Evolutionary conservation across 2,329 filamentous ascomycete genomes (phyloP), one percentile per base, ranked within the genome.

Genomic region (Xylariaceae sp.): DNA sequence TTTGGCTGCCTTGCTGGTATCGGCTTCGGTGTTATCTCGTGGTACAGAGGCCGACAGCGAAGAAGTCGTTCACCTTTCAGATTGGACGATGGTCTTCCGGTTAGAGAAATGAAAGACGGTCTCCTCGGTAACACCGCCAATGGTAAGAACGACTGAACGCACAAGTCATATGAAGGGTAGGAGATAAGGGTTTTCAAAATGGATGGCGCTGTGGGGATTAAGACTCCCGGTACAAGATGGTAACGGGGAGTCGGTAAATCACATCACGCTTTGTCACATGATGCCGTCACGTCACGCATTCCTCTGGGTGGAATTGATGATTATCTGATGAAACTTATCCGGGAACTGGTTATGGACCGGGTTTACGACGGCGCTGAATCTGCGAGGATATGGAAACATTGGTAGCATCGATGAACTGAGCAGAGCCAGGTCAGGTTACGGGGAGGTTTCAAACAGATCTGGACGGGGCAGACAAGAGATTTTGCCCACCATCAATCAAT

Each of bases 51-150:
- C 58, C 78, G 82, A 55, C 70, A 82, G 70, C 76, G 85, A 72
- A 73, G 77, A 52, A 76, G 81, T 47, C 80, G 81, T 15, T 80
- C 81, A 2, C 82, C 84, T 70, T 88, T 89, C 73, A 80, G 81
- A 55, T 74, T 88, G 1, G 84, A 88, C 51, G 83, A 86, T 61
- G 78, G 77, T 30, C 71, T 79, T 63, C 74, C 76, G 51, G 75
- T 76, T 60, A 77, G 75, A 61, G 80, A 82, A 52, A 73, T 80
- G 61, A 89, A 89, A 76, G 85, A 89, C 64, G 86, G 87, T 1
- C 71, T 90, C 17, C 72, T 90, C 53, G 83, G 84, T 6, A 79
- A 78, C 18, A 74, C 74, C 13, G 69, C 72, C 49, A 79, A 75
- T 65, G 80, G 79, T 71, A 83, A 80, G 76, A 80, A 76, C 67